Evolutionary conservation across 2,329 filamentous ascomycete species (phyloP), one percentile per base, ranked within the genome.

Genomic region (Clarireedia paspali): DNA sequence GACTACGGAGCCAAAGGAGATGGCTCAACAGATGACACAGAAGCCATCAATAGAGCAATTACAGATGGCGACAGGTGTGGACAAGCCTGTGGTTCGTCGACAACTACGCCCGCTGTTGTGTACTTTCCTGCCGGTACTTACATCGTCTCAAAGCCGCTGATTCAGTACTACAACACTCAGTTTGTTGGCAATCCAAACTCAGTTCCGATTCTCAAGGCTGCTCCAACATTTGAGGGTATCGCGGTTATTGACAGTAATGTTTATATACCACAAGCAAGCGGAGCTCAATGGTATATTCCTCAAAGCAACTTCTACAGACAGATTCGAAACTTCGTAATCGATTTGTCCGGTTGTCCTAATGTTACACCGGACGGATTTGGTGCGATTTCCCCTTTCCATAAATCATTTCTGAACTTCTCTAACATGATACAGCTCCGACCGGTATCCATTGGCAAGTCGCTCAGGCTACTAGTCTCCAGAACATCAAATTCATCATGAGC

Each of bases 241-340:
- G 83, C 83, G 65, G 89, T 74, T 83, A 87, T 97, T 61, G 91
- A 96, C 27, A 73, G 82, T 3, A 81, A 87, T 62, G 83, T 83
- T 0, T 88, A 87, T 66, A 74, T 76, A 27, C 68, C 75, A 23
- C 71, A 24, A 5, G 54, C 6, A 6, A 58, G 73, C 10, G 79
- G 79, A 20, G 48, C 67, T 59, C 45, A 60, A 26, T 57, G 59
- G 57, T 60, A 60, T 24, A 58, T 58, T 34, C 24, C 51, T 74
- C 61, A 79, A 79, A 60, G 74, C 77, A 72, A 72, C 61, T 87
- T 87, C 69, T 83, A 76, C 65, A 75, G 82, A 30, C 79, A 82
- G 60, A 76, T 87, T 57, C 73, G 82, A 15, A 88, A 88, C 64
- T 74, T 88, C 50, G 72, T 82, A 52, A 73, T 88, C 40, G 83